These are phyloP conservation scores for Tremellales sp. DNA, from an alignment of 1,284 basidiomycete genomes.

Conservation along the genomic window DNA sequence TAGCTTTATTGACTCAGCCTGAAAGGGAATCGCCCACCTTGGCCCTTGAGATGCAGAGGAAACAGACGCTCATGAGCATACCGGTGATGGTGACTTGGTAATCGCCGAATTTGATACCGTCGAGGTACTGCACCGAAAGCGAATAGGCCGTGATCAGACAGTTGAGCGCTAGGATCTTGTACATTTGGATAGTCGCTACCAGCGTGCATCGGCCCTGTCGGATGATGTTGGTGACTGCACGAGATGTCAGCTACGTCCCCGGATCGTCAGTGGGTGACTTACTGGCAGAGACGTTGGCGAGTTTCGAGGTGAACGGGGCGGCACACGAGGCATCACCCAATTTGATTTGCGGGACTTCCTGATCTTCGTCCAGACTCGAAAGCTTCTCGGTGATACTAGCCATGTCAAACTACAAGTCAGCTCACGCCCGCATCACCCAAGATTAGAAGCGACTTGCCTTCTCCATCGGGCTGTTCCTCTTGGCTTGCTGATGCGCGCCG, in stretches of 20 bases:
- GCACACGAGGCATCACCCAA: constrained; percentile 94
- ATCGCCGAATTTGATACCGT: constrained; percentile 96
- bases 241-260: too few species aligned
- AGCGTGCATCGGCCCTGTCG: constrained; percentile 94
- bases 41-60: constrained; percentile 93
- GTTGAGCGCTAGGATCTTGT: constrained; percentile 94
- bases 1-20: background rate
- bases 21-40: constrained; percentile 58
- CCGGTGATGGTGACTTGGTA: constrained; percentile 90
- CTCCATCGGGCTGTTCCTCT: constrained; percentile 80
- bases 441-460: constrained; percentile 56
- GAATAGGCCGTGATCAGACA: constrained; percentile 95
- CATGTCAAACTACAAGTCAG: constrained; percentile 70
- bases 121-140: constrained; percentile 89
- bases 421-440: background rate
- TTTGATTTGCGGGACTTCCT: constrained; percentile 90
- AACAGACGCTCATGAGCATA: constrained; percentile 95
- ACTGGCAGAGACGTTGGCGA: constrained; percentile 90
- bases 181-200: constrained; percentile 97
- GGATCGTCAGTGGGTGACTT: constrained; percentile 51
- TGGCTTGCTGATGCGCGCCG: constrained; percentile 59
- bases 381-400: constrained; percentile 80
- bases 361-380: constrained; percentile 84
- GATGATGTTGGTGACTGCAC: constrained; percentile 86
- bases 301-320: constrained; percentile 92